Evolutionary conservation across 441 rosid genomes (phyloP), one percentile per base, ranked within the genome.

Genomic region (Daphne laureola): DNA sequence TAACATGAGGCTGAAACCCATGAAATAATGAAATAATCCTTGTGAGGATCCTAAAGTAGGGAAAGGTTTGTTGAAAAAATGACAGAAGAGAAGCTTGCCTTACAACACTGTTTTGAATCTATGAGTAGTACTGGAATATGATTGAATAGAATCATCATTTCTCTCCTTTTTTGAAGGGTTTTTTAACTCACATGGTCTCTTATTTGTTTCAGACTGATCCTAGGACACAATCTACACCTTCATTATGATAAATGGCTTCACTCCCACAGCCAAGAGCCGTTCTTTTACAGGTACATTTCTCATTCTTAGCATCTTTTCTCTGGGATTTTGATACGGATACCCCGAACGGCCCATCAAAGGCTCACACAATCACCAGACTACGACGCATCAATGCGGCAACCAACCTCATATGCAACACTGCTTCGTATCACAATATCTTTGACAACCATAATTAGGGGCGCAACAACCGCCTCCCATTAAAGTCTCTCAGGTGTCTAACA

Each of bases 31-130:
- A n/a, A n/a, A n/a, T n/a, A n/a, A n/a, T n/a, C n/a, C n/a, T n/a
- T n/a, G n/a, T n/a, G n/a, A n/a, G n/a, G n/a, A n/a, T n/a, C n/a
- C 97, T 26, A 93, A 90, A 76, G 95, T 93, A 59, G 99, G 97
- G 55, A 93, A 93, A 75, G 97, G 99, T 38, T 78, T 87, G 58
- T 90, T 95, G 5, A 87, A 87, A 78, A 89, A 87, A 87, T 57
- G 95, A 75, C 36, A 87, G 78, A 53, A 53, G 87, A 71, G 60
- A 90, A 93, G 65, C 96, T 93, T 54, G 91, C 96, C 68, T 67
- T 90, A 53, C 94, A 90, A 59, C 99, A 93, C 57, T 93, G 95
- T 97, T 96, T 93, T 51, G 97, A 93, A 74, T 96, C 95, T 12
- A 96, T 90, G 69, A 79, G 95, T 71, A 17, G 35, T 7, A n/a